Evolutionary conservation across 768 basidiomycete species (phyloP).

Genomic region (Cystobasidium onofrii): DNA sequence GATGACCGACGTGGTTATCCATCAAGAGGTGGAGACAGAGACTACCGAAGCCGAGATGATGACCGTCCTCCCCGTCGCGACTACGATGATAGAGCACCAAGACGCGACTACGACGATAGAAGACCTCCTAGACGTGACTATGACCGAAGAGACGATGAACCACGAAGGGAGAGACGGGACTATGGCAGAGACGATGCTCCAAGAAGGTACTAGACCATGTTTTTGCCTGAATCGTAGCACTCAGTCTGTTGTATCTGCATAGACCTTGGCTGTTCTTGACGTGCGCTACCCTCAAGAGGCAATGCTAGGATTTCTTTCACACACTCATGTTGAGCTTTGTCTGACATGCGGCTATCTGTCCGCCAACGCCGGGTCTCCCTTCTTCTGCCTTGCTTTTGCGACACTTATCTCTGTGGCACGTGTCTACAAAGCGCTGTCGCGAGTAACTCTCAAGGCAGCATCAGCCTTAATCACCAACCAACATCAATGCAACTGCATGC

Average conservation of each 20-base stretch:
- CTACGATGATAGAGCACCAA: conserved; percentile 48
- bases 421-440: neutral
- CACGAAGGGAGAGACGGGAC: conserved; percentile 7
- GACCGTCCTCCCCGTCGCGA: conserved; percentile 26
- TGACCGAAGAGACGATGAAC: conserved; percentile 31
- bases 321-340: no score
- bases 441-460: neutral
- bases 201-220: conserved; percentile 8
- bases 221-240: no score
- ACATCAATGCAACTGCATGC: conserved; percentile 13
- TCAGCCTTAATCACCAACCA: neutral
- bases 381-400: no score
- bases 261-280: no score
- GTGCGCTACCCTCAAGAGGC: no score
- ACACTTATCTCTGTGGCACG: neutral
- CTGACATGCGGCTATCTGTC: no score
- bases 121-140: conserved; percentile 27
- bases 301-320: no score
- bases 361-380: no score
- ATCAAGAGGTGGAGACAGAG: conserved; percentile 24
- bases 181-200: conserved; percentile 1
- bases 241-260: no score
- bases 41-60: neutral
- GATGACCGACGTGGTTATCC: conserved; percentile 41
- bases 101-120: conserved; percentile 31